phyloP scores from a whole-genome alignment of 2,329 filamentous ascomycete genomes.

The Fusarium veterinarium region DNA sequence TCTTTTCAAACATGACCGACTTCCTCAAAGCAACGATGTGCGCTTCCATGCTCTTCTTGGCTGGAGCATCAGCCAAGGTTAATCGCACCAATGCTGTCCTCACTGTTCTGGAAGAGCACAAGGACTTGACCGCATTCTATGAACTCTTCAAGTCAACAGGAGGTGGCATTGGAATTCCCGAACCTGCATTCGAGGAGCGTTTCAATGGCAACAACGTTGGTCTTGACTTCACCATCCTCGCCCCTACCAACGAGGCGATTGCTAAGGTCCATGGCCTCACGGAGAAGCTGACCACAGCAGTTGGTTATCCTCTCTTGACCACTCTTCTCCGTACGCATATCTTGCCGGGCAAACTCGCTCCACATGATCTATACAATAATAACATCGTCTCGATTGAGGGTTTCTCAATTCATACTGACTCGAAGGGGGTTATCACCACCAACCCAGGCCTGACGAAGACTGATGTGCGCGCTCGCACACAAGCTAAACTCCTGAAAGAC shows the following conservation, averaged over 20 bases:
- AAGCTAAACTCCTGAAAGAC: not conserved
- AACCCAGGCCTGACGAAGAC: not conserved
- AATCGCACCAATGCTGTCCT: not conserved
- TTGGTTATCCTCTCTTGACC: not conserved
- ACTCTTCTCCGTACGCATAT: not conserved
- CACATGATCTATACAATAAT: not conserved
- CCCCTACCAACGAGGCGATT: conserved; percentile 1
- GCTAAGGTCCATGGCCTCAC: not conserved
- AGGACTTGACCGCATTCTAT: not conserved
- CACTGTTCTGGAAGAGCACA: not conserved
- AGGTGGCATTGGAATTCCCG: not conserved
- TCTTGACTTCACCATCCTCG: not conserved
- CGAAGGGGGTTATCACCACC: not conserved
- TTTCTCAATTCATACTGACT: not conserved
- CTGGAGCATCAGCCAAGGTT: not conserved
- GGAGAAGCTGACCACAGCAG: not conserved
- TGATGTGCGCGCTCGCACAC: not conserved
- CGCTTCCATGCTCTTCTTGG: not conserved
- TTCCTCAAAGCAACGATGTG: not conserved
- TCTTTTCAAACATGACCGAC: not conserved
- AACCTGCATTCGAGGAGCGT: not conserved
- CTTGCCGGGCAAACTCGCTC: not conserved
- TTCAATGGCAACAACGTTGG: not conserved
- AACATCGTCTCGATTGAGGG: not conserved
- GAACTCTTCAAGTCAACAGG: not conserved